phyloP scores from a whole-genome alignment of 768 basidiomycete genomes.

The Pilatotrama ljubarskyi region DNA sequence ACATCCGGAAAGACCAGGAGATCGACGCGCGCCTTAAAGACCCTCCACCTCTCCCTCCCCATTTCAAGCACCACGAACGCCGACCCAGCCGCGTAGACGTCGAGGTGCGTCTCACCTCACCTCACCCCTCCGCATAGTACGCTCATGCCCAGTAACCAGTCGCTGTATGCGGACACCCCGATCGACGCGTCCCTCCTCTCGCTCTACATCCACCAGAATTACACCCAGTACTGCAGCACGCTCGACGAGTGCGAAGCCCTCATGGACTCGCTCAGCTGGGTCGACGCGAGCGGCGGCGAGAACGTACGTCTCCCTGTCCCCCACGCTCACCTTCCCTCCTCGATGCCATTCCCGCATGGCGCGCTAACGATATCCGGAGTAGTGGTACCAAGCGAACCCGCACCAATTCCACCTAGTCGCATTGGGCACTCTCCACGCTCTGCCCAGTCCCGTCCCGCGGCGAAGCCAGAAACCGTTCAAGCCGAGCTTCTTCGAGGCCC shows the following conservation, averaged over 20 bases:
- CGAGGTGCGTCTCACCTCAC: conserved; percentile 47
- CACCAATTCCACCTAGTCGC: conserved; percentile 86
- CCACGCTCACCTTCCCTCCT: background rate
- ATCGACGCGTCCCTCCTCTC: conserved; percentile 90
- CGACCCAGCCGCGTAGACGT: conserved; percentile 73
- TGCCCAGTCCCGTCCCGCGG: conserved; percentile 84
- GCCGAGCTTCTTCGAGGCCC: conserved; percentile 77
- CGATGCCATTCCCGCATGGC: background rate
- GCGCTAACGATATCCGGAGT: background rate
- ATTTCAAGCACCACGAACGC: conserved; percentile 61
- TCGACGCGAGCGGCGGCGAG: conserved; percentile 68
- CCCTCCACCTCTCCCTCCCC: conserved; percentile 55
- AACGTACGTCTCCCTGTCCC: conserved; percentile 42
- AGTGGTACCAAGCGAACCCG: conserved; percentile 73
- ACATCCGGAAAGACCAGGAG: conserved; percentile 59
- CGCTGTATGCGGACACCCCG: conserved; percentile 78
- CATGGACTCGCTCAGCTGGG: conserved; percentile 75
- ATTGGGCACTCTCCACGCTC: conserved; percentile 80
- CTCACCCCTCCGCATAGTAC: background rate
- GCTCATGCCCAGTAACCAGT: conserved; percentile 38
- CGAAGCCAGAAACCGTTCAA: conserved; percentile 83
- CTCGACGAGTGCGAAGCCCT: conserved; percentile 72
- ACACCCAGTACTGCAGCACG: conserved; percentile 78
- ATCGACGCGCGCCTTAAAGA: conserved; percentile 56
- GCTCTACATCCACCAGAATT: conserved; percentile 93